Evolutionary conservation across 2,329 filamentous ascomycete genomes (phyloP), one percentile per base, ranked within the genome.

Genomic region (Aspergillus piperis): DNA sequence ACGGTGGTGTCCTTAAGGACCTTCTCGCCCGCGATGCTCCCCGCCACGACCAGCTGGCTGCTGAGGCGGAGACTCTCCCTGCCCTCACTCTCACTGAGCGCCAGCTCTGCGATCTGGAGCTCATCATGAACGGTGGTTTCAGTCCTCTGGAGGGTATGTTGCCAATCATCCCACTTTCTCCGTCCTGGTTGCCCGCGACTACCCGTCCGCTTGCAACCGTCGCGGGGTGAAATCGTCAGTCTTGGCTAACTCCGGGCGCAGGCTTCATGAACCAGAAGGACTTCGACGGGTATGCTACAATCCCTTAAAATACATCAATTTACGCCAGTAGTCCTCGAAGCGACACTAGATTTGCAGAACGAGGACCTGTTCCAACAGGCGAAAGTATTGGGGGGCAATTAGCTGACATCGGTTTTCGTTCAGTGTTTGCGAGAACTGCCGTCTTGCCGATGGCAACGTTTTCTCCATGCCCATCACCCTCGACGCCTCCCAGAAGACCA

Each of bases 381-480:
- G 19, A 10, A 19, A 21, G 8, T 51, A 17, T 41, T 21, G 41
- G 13, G 41, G 25, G n/a, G 13, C 44, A 11, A 41, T 51, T 50
- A 38, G 58, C 66, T 66, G 57, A 68, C 42, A n/a, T 54, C 55
- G 50, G 42, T 54, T 54, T 57, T 38, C 36, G 55, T 21, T 56
- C 38, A 95, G 92, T 65, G 95, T 99, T 66, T 93, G 97, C 68
- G 88, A 89, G 78, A 87, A 94, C 70, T 88, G 90, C 82, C 91
- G 95, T 71, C 89, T 99, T 61, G 87, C 87, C 61, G 88, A 92
- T 80, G 95, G 95, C 76, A 88, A 88, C 75, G 89, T 99, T 71
- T 98, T 98, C 83, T 91, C 87, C 79, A 99, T 99, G 81, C 95
- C 95, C 72, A 98, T 99, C 79, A 96, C 90, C 70, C 88, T 99